Conservation (phyloP, 2,329 filamentous ascomycete genomes). For the Fusarium mundagurra region DNA sequence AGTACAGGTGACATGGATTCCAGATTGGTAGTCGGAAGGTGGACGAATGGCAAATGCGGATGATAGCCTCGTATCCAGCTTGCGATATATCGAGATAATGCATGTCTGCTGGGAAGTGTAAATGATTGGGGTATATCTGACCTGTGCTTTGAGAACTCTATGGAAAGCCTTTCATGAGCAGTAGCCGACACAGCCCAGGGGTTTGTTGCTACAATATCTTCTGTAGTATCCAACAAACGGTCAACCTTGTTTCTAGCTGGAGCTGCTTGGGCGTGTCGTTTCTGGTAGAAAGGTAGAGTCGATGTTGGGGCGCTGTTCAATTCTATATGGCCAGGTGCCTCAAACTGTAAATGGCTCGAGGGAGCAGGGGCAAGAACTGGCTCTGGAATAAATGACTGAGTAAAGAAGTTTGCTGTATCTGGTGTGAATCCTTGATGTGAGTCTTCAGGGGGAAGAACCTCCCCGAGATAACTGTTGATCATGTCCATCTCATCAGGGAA, state of each 20-base stretch:
- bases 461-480: not conserved
- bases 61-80: constrained; percentile 25
- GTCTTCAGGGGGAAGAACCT: not conserved
- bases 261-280: not conserved
- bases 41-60: constrained; percentile 19
- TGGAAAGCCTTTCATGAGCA: not conserved
- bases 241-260: not conserved
- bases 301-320: not conserved
- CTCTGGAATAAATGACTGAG: not conserved
- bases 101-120: constrained; percentile 13
- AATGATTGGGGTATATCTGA: not conserved
- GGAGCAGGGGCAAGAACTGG: not conserved
- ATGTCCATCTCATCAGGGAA: not conserved
- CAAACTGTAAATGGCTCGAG: not conserved
- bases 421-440: not conserved
- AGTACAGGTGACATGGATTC: not conserved
- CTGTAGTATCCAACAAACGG: not conserved
- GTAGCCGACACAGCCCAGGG: not conserved
- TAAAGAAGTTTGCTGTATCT: not conserved
- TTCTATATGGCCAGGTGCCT: not conserved
- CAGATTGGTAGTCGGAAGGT: constrained; percentile 1
- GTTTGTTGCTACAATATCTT: not conserved
- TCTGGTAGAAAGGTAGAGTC: not conserved
- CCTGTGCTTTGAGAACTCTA: not conserved
- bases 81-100: constrained; percentile 17